Conservation (phyloP, 2,329 filamentous ascomycete genomes). For the Delphinella strobiligena region DNA sequence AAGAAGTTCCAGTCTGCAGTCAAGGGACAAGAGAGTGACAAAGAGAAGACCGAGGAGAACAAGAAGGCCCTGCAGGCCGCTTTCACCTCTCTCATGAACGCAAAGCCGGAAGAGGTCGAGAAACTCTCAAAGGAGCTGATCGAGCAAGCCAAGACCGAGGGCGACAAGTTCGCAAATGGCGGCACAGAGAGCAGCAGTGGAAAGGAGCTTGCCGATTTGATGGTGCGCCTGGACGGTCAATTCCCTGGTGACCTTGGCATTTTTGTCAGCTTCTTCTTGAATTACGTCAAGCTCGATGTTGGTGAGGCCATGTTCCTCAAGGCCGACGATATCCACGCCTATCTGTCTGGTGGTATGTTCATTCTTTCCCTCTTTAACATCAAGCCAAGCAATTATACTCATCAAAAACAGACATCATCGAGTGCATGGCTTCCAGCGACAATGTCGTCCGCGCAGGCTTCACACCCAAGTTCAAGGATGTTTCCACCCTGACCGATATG, state of each 20-base stretch:
- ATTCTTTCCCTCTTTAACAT: background rate
- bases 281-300: conserved; percentile 76
- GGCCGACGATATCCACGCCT: conserved; percentile 95
- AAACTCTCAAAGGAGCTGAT: conserved; percentile 58
- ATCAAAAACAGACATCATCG: conserved; percentile 63
- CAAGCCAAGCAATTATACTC: background rate
- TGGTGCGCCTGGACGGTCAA: conserved; percentile 64
- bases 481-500: conserved; percentile 76
- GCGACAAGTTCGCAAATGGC: conserved; percentile 60
- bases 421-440: conserved; percentile 98
- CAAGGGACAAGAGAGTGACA: conserved; percentile 40
- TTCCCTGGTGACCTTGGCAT: conserved; percentile 86
- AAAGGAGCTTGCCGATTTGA: conserved; percentile 62
- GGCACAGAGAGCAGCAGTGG: conserved; percentile 58
- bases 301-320: conserved; percentile 94
- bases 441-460: conserved; percentile 96
- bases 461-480: conserved; percentile 97
- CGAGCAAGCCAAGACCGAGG: conserved; percentile 54
- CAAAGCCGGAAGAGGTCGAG: conserved; percentile 53
- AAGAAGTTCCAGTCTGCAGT: conserved; percentile 33
- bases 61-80: conserved; percentile 65
- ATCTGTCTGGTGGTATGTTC: conserved; percentile 54
- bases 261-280: conserved; percentile 94
- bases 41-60: conserved; percentile 41
- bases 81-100: conserved; percentile 73